Conservation (phyloP, 768 basidiomycete species). For the Dacryopinax primogenitus region DNA sequence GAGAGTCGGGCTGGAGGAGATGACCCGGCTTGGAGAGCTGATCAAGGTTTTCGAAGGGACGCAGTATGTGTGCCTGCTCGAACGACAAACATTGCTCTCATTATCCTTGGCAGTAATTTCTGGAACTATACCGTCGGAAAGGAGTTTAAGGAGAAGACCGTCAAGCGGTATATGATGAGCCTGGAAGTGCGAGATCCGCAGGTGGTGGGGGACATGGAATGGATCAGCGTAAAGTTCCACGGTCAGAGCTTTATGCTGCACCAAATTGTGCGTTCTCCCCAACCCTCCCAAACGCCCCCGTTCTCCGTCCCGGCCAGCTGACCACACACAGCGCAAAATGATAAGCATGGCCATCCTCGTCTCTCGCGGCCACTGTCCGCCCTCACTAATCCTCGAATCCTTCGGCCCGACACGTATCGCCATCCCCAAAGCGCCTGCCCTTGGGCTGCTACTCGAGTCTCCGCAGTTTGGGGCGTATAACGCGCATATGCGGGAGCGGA, state of each 20-base stretch:
- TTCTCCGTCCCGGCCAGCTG: not conserved
- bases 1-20: conserved; percentile 43
- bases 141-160: conserved; percentile 69
- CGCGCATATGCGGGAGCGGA: conserved; percentile 21
- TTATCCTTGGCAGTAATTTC: conserved; percentile 47
- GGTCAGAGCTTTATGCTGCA: conserved; percentile 99
- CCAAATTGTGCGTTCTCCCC: conserved; percentile 48
- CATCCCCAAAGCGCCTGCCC: conserved; percentile 89
- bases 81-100: not conserved
- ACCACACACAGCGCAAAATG: conserved; percentile 76
- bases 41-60: conserved; percentile 66
- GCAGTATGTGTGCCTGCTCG: conserved; percentile 29
- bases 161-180: conserved; percentile 74
- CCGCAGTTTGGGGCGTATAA: conserved; percentile 35
- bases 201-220: conserved; percentile 83
- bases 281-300: too few relatives aligned
- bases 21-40: conserved; percentile 44
- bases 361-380: conserved; percentile 61
- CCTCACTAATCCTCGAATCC: conserved; percentile 63
- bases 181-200: conserved; percentile 81
- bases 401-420: conserved; percentile 67
- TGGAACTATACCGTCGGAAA: conserved; percentile 92
- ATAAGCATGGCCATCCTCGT: conserved; percentile 72
- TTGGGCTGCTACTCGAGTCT: conserved; percentile 78
- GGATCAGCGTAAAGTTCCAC: conserved; percentile 86